These are phyloP conservation scores for Bipolaris zeicola DNA, from an alignment of 2,329 filamentous ascomycete genomes.

Conservation along the genomic window DNA sequence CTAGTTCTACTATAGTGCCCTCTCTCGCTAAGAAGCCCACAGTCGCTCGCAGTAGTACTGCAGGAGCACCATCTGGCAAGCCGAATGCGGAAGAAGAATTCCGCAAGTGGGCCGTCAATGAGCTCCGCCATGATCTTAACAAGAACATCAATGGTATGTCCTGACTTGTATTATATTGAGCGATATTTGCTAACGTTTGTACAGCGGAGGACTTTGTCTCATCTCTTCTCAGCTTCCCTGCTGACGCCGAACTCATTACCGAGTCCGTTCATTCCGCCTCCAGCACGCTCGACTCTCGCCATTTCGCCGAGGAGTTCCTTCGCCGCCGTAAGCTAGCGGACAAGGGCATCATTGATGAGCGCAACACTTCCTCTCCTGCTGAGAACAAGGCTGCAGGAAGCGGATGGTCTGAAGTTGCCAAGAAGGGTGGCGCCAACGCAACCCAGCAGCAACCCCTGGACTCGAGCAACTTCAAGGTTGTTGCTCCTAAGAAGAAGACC, in stretches of 20 bases:
- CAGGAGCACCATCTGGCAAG: conserved; percentile 51
- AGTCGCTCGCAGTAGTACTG: conserved; percentile 55
- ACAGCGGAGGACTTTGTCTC: conserved; percentile 81
- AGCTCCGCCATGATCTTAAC: conserved; percentile 76
- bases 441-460: conserved; percentile 46
- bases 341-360: conserved; percentile 82
- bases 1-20: conserved; percentile 52
- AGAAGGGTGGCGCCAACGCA: conserved; percentile 77
- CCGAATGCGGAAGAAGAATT: conserved; percentile 85
- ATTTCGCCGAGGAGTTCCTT: conserved; percentile 93
- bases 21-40: conserved; percentile 60
- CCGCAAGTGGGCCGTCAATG: conserved; percentile 84
- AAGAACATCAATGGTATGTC: conserved; percentile 68
- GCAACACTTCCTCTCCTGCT: conserved; percentile 59
- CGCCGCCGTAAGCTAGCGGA: conserved; percentile 92
- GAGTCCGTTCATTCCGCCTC: conserved; percentile 88
- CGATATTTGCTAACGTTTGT: conserved; percentile 20
- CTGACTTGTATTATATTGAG: neutral
- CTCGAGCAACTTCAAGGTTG: conserved; percentile 82
- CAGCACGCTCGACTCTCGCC: conserved; percentile 86
- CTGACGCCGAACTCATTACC: conserved; percentile 80
- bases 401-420: conserved; percentile 96
- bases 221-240: conserved; percentile 74
- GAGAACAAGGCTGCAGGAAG: conserved; percentile 57
- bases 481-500: conserved; percentile 88